Base-by-base conservation (phyloP, 495 filamentous ascomycete genomes). In the Acidomyces sp. region DNA sequence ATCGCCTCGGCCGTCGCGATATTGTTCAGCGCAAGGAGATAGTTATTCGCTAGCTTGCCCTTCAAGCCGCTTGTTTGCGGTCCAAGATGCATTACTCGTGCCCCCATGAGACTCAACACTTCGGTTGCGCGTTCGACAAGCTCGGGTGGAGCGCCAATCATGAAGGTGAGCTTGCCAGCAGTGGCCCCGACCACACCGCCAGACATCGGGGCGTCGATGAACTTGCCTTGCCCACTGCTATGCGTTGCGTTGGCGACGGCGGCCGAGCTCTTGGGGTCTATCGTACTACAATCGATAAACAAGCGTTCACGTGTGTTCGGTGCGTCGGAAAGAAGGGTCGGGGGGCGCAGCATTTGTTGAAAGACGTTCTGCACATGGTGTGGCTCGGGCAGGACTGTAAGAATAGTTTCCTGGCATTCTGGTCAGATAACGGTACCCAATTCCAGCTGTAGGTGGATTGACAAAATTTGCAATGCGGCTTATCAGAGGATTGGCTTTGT, bases 1-100 rank as follows among this genome's bases (percentile, higher is more conserved):
- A 95, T 93, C 0, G 84, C 87, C 60, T 95, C 87, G 0, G 82
- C 80, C 0, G 83, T 86, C 2, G 83, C 87, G 49, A 95, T 87
- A 54, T 93, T 95, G 58, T 83, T 87, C 42, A 95, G 77, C 2
- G 85, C 84, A 9, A 95, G 67, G 27, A 93, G 74, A 55, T 93
- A 93, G 54, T 95, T 95, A 59, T 95, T 95, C 20, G 86, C 82
- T 6, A 95, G 68, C 58, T 95, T 95, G 9, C 76, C 85, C 2
- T 80, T 77, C 0, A 95, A 67, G 2, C 87, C 87, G 13, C 80
- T 67, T 2, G 84, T 84, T 32, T 86, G 85, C 0, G 67, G 66
- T 0, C 87, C 87, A 45, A 86, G 77, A 53, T 93, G 86, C 49
- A 87, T 63, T 6, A 83, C 74, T 15, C 77, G 78, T 49, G 77